These are phyloP conservation scores for Tilletia caries DNA, from an alignment of 1,284 basidiomycete species.

Conservation along the genomic window DNA sequence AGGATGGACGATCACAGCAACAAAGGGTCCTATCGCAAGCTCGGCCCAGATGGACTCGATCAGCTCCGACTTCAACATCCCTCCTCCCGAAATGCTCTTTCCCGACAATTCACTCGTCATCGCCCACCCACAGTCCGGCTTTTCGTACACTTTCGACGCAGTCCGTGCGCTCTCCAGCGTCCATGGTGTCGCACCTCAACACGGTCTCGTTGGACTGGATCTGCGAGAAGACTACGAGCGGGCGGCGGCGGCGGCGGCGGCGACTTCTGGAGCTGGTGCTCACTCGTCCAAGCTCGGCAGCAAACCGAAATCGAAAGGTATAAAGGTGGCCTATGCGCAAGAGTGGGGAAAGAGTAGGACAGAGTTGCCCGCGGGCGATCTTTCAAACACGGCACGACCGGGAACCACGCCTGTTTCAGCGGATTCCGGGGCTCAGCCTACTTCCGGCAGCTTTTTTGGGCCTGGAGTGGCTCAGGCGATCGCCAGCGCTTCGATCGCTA, in stretches of 20 bases:
- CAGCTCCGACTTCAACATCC: slow-evolving; percentile 70
- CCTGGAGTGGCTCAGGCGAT: background rate
- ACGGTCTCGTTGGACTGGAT: slow-evolving; percentile 66
- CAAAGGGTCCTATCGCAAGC: slow-evolving; percentile 44
- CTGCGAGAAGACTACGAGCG: slow-evolving; percentile 17
- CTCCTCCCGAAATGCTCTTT: slow-evolving; percentile 95
- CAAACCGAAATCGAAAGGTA: slow-evolving; percentile 52
- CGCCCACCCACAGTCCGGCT: slow-evolving; percentile 60
- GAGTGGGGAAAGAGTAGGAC: slow-evolving; percentile 86
- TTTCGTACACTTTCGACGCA: slow-evolving; percentile 69
- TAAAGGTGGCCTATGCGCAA: slow-evolving; percentile 90
- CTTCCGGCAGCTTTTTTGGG: slow-evolving; percentile 1
- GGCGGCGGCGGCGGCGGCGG: background rate
- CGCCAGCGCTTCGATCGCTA: background rate
- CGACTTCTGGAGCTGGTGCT: too few relatives aligned
- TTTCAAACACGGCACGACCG: too few relatives aligned
- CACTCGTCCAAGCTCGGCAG: slow-evolving; percentile 17
- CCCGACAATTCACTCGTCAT: slow-evolving; percentile 76
- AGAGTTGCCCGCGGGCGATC: slow-evolving; percentile 23
- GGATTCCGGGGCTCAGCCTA: background rate
- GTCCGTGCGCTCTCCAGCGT: slow-evolving; percentile 70
- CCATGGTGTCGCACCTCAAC: slow-evolving; percentile 68
- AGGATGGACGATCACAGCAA: slow-evolving; percentile 42
- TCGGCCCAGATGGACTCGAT: slow-evolving; percentile 59
- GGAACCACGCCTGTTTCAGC: too few relatives aligned